Conservation (phyloP, 495 filamentous ascomycete species). For the Collariella sp. region DNA sequence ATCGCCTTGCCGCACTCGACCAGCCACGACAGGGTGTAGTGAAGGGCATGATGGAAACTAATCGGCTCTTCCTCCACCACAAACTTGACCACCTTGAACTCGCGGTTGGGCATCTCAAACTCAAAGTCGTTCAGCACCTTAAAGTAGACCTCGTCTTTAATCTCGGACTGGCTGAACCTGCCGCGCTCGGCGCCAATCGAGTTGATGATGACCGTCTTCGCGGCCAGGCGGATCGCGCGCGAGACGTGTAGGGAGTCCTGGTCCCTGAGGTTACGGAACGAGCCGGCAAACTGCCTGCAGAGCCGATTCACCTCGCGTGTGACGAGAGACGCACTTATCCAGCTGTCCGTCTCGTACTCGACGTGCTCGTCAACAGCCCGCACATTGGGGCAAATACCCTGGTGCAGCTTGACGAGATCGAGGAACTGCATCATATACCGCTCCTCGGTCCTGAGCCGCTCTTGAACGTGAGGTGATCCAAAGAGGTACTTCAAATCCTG, state of each 20-base stretch:
- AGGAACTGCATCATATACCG: slow-evolving; percentile 89
- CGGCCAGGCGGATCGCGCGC: slow-evolving; percentile 65
- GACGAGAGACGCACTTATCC: slow-evolving; percentile 92
- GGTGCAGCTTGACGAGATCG: slow-evolving; percentile 88
- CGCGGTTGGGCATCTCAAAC: slow-evolving; percentile 56
- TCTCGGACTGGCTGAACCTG: slow-evolving; percentile 79
- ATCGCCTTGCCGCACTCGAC: slow-evolving; percentile 81
- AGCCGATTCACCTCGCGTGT: slow-evolving; percentile 91
- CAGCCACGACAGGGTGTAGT: slow-evolving; percentile 96
- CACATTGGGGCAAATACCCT: slow-evolving; percentile 92
- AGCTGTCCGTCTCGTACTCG: slow-evolving; percentile 95
- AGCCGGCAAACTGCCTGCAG: slow-evolving; percentile 77
- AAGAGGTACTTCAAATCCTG: slow-evolving; percentile 84
- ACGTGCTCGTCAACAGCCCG: slow-evolving; percentile 90
- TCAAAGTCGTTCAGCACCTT: slow-evolving; percentile 69
- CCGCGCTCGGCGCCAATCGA: slow-evolving; percentile 82
- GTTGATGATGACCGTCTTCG: slow-evolving; percentile 71
- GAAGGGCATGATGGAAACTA: slow-evolving; percentile 95
- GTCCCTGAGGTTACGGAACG: slow-evolving; percentile 60
- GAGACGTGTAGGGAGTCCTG: slow-evolving; percentile 54
- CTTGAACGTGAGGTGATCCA: slow-evolving; percentile 75
- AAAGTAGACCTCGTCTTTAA: slow-evolving; percentile 75
- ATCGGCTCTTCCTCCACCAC: slow-evolving; percentile 80
- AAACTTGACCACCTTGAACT: slow-evolving; percentile 70
- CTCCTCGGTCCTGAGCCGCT: slow-evolving; percentile 68